Percentiles rank a stretch among this genome's conserved stretches.
Evolutionary conservation across 306 rosid species (phyloP).

Genomic region (Pterocarpus santalinus): DNA sequence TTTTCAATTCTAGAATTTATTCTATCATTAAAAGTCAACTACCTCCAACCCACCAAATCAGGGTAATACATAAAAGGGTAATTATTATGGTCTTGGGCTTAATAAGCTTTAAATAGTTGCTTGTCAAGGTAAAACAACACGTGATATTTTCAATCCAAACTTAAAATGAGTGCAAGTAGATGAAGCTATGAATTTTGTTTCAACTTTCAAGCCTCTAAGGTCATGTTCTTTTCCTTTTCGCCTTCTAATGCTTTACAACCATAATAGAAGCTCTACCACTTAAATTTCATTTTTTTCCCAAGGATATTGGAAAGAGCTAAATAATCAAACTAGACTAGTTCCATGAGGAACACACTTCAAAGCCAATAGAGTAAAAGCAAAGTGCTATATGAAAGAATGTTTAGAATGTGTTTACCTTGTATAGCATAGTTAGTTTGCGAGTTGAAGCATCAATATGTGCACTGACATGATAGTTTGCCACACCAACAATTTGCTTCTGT

Average conservation of each 20-base stretch:
- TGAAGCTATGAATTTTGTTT: too few species aligned
- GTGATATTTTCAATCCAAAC: too few species aligned
- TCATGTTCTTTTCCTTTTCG: constrained; percentile 11
- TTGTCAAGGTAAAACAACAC: too few species aligned
- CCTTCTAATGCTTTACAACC: constrained; percentile 24
- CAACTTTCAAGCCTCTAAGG: constrained; percentile 18
- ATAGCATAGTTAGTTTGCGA: constrained; percentile 92
- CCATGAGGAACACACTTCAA: constrained; percentile 22
- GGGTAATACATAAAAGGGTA: too few species aligned
- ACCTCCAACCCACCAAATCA: too few species aligned
- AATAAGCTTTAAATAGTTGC: too few species aligned
- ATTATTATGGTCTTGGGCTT: too few species aligned
- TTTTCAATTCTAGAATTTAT: too few species aligned
- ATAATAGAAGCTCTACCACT: constrained; percentile 3
- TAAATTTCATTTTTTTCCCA: background rate
- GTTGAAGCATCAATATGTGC: constrained; percentile 93
- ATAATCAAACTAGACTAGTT: constrained; percentile 1
- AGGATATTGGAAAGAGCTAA: constrained; percentile 4
- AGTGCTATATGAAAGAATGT: constrained; percentile 21
- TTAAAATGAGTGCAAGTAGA: too few species aligned
- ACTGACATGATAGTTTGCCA: constrained; percentile 93
- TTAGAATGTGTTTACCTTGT: constrained; percentile 72
- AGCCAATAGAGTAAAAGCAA: constrained; percentile 1
- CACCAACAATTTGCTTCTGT: constrained; percentile 73
- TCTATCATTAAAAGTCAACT: too few species aligned